Base-by-base conservation (phyloP, 306 rosid genomes). In the Cucumis melo region DNA sequence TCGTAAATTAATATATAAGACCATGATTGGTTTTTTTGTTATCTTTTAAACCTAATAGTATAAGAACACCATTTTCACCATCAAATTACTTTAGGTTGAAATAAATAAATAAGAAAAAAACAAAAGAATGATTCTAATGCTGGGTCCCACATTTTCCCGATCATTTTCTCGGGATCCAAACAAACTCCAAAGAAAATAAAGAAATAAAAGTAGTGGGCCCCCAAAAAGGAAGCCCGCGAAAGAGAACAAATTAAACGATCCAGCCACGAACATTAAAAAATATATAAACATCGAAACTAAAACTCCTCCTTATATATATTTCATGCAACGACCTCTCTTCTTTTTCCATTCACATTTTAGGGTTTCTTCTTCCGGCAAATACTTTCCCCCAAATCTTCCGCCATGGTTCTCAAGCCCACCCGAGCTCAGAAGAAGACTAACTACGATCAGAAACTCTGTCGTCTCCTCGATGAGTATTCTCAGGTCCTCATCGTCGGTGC, bases 401-500 rank as follows among this genome's bases (percentile, higher is more conserved):
- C 51, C 80, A 92, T 90, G 88, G 89, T 73, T 5, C 71, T 56
- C 3, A 91, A 91, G 65, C 86, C 80, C 9, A 81, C 97, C 29
- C 87, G 92, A 76, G 93, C 97, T 1, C 91, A 91, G 19, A 93
- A 90, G 89, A 93, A 93, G 82, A 34, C 82, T 19, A 82, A 85
- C 3, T 93, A 93, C 79, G 97, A 93, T 57, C 34, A 79, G 5
- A 93, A 91, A 84, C 85, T 93, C 0, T 93, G 97, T 87, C 71
- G 80, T 27, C 90, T 88, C 5, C 79, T 93, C 0, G 96, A 85
- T 0, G 94, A 90, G 23, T 91, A 78, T 74, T 68, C 84, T 14
- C 98, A 93, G 86, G 78, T 93, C 16, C 90, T 93, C 10, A 23
- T 93, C 0, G 98, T 91, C 9, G 92, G 89, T 11, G 93, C 98